Base-by-base conservation (phyloP, 2,329 filamentous ascomycete genomes). In the Ophiocordyceps unilateralis region DNA sequence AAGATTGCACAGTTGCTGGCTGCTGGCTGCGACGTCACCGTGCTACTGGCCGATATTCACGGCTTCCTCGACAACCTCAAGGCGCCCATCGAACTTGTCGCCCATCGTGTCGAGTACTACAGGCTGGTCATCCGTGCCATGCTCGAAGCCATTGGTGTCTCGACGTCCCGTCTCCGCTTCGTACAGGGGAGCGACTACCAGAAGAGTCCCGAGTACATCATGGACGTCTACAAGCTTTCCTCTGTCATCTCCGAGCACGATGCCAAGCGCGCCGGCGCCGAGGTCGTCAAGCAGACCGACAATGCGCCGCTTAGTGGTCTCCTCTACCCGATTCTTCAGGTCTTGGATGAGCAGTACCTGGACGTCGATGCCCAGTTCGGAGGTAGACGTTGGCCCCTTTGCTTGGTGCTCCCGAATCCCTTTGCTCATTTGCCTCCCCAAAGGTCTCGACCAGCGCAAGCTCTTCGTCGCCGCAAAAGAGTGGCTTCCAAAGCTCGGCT, bases 271-370 rank as follows among this genome's bases (percentile, higher is more conserved):
- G 88, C 89, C 0, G 89, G 89, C 34, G 83, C 86, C 2, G 91
- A 96, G 62, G 77, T 96, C 8, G 89, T 98, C 50, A 96, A 96
- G 70, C 87, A 96, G 66, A 78, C 81, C 4, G 74, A 76, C 44
- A 87, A 89, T 54, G 75, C 81, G 7, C 74, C 81, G 1, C 59
- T 89, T 37, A 78, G 61, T 41, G 62, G 62, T 22, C 55, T 64
- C 2, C 53, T 65, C 41, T 66, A 66, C 55, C 63, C 63, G 9
- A 54, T 64, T 11, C 50, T 98, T 63, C 91, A 96, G 63, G 83
- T 83, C 1, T 67, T 96, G 40, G 89, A 96, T 55, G 89, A 96
- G 65, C 73, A 91, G 65, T 78, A 95, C 67, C 69, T 98, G 4
- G 78, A 78, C 45, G 84, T 88, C 4, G 89, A 98, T 59, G 81